Evolutionary conservation across 805 yeast species (phyloP).

Genomic region (Danielia oregonensis): DNA sequence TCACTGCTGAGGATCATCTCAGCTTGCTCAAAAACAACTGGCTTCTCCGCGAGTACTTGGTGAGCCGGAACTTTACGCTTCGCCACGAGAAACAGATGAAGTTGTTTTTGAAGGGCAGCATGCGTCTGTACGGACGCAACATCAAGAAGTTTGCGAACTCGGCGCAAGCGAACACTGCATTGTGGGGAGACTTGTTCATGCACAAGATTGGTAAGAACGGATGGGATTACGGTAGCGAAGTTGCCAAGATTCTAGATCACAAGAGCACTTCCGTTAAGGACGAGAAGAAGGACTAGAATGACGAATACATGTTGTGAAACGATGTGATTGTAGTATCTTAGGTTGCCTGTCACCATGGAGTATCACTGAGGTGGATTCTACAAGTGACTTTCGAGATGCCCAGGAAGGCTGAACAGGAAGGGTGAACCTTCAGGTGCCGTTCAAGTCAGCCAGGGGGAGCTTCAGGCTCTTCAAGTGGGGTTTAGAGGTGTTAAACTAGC

Average conservation of each 20-base stretch:
- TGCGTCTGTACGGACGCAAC: slow-evolving; percentile 4
- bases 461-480: no score
- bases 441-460: no score
- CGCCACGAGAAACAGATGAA: slow-evolving; percentile 27
- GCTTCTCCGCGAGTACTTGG: slow-evolving; percentile 25
- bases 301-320: no score
- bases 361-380: no score
- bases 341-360: no score
- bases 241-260: slow-evolving; percentile 9
- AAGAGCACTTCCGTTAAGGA: slow-evolving; percentile 4
- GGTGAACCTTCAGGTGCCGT: no score
- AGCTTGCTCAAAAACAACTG: slow-evolving; percentile 23
- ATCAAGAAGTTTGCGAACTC: slow-evolving; percentile 6
- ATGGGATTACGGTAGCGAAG: slow-evolving; percentile 22
- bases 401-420: no score
- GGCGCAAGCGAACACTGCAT: slow-evolving; percentile 13
- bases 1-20: slow-evolving; percentile 22
- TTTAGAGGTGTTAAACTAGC: no score
- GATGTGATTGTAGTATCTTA: no score
- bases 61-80: slow-evolving; percentile 20
- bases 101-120: slow-evolving; percentile 5
- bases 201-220: slow-evolving; percentile 17
- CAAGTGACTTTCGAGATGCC: no score
- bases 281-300: no score
- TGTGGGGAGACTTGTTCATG: slow-evolving; percentile 28